phyloP scores from a whole-genome alignment of 2,329 filamentous ascomycete genomes.

The Hypoxylon sp. region DNA sequence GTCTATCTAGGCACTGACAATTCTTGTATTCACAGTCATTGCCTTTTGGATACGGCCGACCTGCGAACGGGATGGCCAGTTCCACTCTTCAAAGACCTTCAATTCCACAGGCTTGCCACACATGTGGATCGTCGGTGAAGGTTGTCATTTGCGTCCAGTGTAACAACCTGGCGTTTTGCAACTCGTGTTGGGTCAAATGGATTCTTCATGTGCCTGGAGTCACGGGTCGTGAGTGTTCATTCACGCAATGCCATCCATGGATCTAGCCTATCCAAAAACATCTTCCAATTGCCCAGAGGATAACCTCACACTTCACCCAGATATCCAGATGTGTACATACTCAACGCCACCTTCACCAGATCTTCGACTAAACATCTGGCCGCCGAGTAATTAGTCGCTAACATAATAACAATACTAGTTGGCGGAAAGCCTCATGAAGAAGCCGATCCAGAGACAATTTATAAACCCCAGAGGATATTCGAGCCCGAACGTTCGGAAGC shows the following conservation, averaged over 20 bases:
- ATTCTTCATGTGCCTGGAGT: constrained; percentile 43
- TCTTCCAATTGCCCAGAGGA: background rate
- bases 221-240: constrained; percentile 37
- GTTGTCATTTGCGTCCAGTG: constrained; percentile 48
- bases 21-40: background rate
- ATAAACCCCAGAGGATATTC: constrained; percentile 47
- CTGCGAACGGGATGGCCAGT: constrained; percentile 7
- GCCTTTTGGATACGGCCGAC: background rate
- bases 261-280: constrained; percentile 12
- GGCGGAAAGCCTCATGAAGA: constrained; percentile 50
- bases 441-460: constrained; percentile 45
- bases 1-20: background rate
- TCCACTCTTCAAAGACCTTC: background rate
- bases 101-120: constrained; percentile 43
- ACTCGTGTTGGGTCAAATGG: constrained; percentile 48
- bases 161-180: constrained; percentile 49
- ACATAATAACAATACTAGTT: constrained; percentile 21
- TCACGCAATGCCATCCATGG: background rate
- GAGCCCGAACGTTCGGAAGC: constrained; percentile 47
- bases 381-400: background rate
- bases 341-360: background rate
- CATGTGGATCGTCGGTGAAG: constrained; percentile 40
- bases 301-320: background rate
- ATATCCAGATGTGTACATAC: background rate
- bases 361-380: background rate